Evolutionary conservation across 768 basidiomycete species (phyloP), one percentile per base, ranked within the genome.

Genomic region (Arthromyces matolae): DNA sequence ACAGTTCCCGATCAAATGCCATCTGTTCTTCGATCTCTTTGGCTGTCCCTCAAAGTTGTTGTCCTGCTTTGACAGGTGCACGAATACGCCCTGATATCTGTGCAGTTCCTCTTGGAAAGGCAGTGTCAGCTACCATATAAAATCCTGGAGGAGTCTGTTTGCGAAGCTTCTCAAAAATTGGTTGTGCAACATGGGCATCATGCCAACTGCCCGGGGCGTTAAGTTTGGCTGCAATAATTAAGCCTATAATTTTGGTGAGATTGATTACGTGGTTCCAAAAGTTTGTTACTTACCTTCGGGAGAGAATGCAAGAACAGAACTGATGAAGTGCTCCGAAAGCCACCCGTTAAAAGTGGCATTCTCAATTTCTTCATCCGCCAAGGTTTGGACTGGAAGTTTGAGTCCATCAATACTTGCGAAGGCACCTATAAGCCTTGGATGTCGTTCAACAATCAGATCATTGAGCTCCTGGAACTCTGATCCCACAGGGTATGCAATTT

Each of bases 301-400:
- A 1, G 62, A 55, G 52, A 71, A 77, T 10, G 36, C 69, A 43
- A 75, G 34, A 0, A 75, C 69, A 51, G 45, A 62, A 45, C 65
- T 75, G 3, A 71, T 52, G 50, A 60, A 73, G 49, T 77, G 73
- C 3, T 65, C 64, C 22, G 62, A 61, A 1, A 69, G 40, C 75
- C 72, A 78, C 0, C 71, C 67, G 61, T 75, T 75, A 51, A 66
- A 77, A 8, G 70, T 76, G 6, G 68, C 63, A 58, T 78, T 78
- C 53, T 76, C 71, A 20, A 76, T 61, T 2, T 71, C 67, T 1
- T 54, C 48, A 57, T 77, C 69, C 29, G 60, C 56, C 0, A 69
- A 69, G 7, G 60, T 63, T 46, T 73, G 63, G 0, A 66, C 62
- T 2, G 62, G 58, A 14, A 76, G 54, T 38, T 69, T 71, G 0